Evolutionary conservation across 306 rosid genomes (phyloP).

Genomic region (Trifolium dubium): DNA sequence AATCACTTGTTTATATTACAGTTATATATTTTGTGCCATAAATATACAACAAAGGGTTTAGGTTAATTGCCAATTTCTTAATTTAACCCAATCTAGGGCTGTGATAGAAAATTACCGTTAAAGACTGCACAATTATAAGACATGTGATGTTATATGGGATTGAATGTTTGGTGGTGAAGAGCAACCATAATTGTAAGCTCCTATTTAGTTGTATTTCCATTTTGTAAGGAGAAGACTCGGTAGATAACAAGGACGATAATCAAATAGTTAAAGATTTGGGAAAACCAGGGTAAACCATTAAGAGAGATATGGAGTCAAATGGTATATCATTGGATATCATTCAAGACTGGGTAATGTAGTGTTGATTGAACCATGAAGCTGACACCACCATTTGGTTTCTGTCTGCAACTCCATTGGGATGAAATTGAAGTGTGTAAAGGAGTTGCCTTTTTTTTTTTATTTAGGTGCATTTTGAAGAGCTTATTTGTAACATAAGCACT

Average conservation of each 20-base stretch:
- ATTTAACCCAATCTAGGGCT: background rate
- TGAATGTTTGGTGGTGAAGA: background rate
- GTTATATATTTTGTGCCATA: background rate
- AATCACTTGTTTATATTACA: background rate
- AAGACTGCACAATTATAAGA: background rate
- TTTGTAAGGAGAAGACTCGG: background rate
- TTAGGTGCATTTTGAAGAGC: conserved; percentile 4
- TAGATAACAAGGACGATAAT: conserved; percentile 11
- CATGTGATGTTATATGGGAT: background rate
- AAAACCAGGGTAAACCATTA: background rate
- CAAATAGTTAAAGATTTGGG: background rate
- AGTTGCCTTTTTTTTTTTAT: conserved; percentile 5
- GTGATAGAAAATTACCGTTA: background rate
- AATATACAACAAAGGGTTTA: conserved; percentile 10
- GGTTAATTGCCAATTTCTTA: background rate
- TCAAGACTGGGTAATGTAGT: background rate
- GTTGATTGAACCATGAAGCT: background rate
- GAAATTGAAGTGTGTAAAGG: conserved; percentile 21
- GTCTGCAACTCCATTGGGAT: conserved; percentile 1
- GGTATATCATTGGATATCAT: background rate
- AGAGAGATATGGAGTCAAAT: background rate
- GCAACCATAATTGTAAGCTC: background rate
- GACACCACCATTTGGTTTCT: background rate
- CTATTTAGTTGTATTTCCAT: background rate
- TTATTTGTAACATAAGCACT: background rate